Evolutionary conservation across 1,139 yeast species (phyloP), one percentile per base, ranked within the genome.

Genomic region (Geotrichum restrictum): DNA sequence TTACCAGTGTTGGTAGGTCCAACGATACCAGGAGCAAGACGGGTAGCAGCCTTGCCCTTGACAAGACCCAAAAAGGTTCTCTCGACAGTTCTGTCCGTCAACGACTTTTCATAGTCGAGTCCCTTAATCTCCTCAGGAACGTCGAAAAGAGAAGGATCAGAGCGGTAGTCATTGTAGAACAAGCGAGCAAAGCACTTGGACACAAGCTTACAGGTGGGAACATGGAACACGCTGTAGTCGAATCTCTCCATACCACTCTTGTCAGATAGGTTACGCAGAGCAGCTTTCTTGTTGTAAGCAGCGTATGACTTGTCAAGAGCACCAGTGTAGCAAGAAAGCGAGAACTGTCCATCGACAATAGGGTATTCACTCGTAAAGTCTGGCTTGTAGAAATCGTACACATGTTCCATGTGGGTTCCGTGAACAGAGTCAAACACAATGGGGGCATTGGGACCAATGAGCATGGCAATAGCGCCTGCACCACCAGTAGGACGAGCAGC

Each of bases 401-500:
- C 96, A 69, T 93, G 96, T 73, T 87, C 94, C 95, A 93, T 88
- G 77, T 76, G 87, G 27, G 95, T 80, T 59, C 98, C 98, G 74
- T 95, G 88, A 56, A 82, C 80, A 50, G 85, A 73, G 65, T 93
- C 98, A 65, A 94, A 83, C 46, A 88, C 97, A 64, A 94, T 79
- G 61, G 98, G 98, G 44, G 98, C 98, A 68, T 94, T 96, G 53
- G 98, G 96, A 52, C 99, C 99, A 66, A 94, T 86, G 70, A 87
- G 82, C 69, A 94, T 66, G 49, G 99, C 99, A 57, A 93, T 95
- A 52, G 95, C 81, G 67, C 99, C 99, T 56, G 95, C 98, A 74
- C 99, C 99, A 70, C 99, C 99, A 55, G 98, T 93, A 65, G 99
- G 98, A 77, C 99, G 85, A 54, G 99, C 99, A 49, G 95, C 85